phyloP scores from a whole-genome alignment of 331 rosid species.

The Pyracantha coccinea region DNA sequence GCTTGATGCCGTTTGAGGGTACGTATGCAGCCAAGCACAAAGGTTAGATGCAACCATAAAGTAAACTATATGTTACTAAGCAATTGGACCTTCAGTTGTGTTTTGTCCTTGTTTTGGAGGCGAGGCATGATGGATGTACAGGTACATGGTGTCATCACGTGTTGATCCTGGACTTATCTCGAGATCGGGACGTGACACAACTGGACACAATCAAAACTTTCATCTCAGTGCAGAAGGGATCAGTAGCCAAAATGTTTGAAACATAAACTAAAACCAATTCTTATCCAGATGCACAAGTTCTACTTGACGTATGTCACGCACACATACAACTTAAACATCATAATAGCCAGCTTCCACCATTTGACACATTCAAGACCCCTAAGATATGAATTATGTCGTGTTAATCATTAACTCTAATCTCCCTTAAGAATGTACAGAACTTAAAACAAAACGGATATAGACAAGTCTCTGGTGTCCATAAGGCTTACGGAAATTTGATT shows the following conservation, averaged over 20 bases:
- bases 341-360: background rate
- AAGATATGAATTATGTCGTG: background rate
- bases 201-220: background rate
- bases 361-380: background rate
- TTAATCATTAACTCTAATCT: background rate
- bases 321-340: background rate
- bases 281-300: background rate
- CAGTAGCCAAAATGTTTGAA: background rate
- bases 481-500: background rate
- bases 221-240: background rate
- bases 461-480: background rate
- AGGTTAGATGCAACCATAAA: too few species aligned
- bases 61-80: too few species aligned
- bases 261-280: background rate
- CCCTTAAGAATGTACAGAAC: background rate
- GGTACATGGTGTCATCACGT: too few species aligned
- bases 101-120: too few species aligned
- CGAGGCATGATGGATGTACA: too few species aligned
- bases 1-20: too few species aligned
- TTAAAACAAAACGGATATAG: background rate
- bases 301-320: background rate
- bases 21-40: too few species aligned
- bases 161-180: too few species aligned
- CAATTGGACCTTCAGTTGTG: too few species aligned
- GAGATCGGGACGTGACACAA: fast-evolving